Base-by-base conservation (phyloP, 148 eudicot species). In the Cornus suecica region DNA sequence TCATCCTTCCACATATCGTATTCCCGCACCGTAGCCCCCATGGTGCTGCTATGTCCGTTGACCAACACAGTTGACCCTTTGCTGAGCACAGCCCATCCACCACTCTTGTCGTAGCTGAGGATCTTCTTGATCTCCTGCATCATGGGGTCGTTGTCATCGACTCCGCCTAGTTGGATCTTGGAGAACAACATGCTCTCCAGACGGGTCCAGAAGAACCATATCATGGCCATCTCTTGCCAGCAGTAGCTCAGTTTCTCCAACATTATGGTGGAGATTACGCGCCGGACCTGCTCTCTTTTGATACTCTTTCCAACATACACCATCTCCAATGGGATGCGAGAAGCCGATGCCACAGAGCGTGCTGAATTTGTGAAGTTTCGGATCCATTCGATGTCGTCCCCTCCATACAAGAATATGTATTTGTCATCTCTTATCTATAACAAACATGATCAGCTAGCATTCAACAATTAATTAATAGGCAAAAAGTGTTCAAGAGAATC, bases 201-300 rank as follows among this genome's bases (percentile, higher is more conserved):
- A 32, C 90, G 64, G 25, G 79, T 61, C 90, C 90, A 87, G 66
- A 87, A 90, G 78, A 76, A 90, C 91, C 90, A 86, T 5, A 88
- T 83, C 72, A 75, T 72, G 25, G 72, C 26, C 14, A 84, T 75
- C n/a, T 90, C 91, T 27, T 78, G 75, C 88, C 89, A 86, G 69
- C 87, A 80, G 70, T 84, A 73, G 77, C 94, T 80, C 30, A 84
- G 77, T 18, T 77, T 83, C 15, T 90, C 88, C 0, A 60, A 18
- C 0, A 23, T 76, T 31, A 90, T 86, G 28, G 80, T 66, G 2
- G 80, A 34, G 61, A 73, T 65, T 8, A 79, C 86, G 66, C 64
- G 79, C 56, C 67, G 70, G 27, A 82, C 77, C 13, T 51, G 31
- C 8, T 82, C 82, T 32, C 29, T 79, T 61, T 76, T 79, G 67